Evolutionary conservation across 2,329 filamentous ascomycete genomes (phyloP).

Genomic region (Didymosphaeria variabile): DNA sequence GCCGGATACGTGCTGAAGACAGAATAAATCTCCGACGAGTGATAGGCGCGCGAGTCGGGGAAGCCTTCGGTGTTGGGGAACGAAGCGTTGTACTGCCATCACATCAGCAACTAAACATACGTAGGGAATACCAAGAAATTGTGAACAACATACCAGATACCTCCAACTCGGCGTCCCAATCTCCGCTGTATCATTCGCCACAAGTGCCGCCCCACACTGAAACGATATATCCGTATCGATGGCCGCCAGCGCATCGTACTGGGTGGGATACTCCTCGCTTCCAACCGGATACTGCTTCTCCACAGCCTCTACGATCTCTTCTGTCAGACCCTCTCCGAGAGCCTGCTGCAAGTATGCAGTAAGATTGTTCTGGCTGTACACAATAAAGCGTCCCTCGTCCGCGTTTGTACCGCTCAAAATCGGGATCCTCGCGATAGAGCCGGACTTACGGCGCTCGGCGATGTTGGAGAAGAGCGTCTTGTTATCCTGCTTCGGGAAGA

Average conservation of each 20-base stretch:
- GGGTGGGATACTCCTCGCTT: constrained; percentile 23
- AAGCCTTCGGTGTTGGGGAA: constrained; percentile 33
- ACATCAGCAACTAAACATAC: neutral
- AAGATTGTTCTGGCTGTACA: constrained; percentile 27
- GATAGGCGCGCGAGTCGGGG: constrained; percentile 27
- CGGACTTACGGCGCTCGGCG: constrained; percentile 24
- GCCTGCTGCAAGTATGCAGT: constrained; percentile 29
- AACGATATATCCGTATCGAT: constrained; percentile 30
- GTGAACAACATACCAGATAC: constrained; percentile 15
- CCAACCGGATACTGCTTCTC: constrained; percentile 34
- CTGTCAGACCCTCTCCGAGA: constrained; percentile 16
- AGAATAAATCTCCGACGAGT: constrained; percentile 34
- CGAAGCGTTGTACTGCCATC: constrained; percentile 36
- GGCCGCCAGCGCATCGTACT: constrained; percentile 28
- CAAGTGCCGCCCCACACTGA: constrained; percentile 32
- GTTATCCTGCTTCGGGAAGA: constrained; percentile 33
- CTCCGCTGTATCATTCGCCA: constrained; percentile 33
- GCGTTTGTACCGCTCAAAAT: constrained; percentile 37
- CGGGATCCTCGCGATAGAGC: constrained; percentile 39
- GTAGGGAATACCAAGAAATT: too few species aligned
- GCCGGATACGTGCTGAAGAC: constrained; percentile 35
- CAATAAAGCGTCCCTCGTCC: constrained; percentile 38
- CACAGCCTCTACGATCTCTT: constrained; percentile 26
- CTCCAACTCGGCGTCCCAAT: constrained; percentile 37
- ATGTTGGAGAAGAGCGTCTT: constrained; percentile 31